Percentiles rank a stretch among this genome's conserved stretches.
Conservation (phyloP, 768 basidiomycete genomes). For the Suillus tomentosus region DNA sequence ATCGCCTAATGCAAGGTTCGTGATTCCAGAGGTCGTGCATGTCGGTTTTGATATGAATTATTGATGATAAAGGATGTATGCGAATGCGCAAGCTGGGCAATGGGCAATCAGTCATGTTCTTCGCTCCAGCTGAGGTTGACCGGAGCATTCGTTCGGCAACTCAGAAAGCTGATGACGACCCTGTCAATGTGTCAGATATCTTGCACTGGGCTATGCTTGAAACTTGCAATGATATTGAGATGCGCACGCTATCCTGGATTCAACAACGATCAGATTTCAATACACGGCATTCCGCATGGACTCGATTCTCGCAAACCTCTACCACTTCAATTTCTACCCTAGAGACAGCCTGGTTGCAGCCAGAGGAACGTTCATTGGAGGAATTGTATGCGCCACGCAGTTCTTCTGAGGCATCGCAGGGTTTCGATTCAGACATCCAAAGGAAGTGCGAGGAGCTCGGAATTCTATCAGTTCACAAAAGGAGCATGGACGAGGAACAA, state of each 20-base stretch:
- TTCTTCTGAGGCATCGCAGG: neutral
- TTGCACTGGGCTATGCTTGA: conserved; percentile 47
- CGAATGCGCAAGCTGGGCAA: conserved; percentile 51
- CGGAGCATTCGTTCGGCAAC: conserved; percentile 33
- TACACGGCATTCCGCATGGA: conserved; percentile 23
- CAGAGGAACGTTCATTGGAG: conserved; percentile 41
- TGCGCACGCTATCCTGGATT: conserved; percentile 42
- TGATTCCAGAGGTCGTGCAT: neutral
- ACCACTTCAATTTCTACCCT: conserved; percentile 6
- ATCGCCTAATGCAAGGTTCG: conserved; percentile 27
- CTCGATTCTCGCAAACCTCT: conserved; percentile 8
- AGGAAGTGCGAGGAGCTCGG: conserved; percentile 24
- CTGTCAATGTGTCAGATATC: conserved; percentile 32
- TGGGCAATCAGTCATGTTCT: conserved; percentile 49
- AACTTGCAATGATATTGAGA: conserved; percentile 45
- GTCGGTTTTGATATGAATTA: neutral
- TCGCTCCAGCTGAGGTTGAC: conserved; percentile 46
- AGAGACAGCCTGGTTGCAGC: conserved; percentile 39
- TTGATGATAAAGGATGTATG: conserved; percentile 45
- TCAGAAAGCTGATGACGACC: conserved; percentile 12
- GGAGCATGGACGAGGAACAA: conserved; percentile 47
- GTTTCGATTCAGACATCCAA: conserved; percentile 14
- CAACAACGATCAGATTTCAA: conserved; percentile 35
- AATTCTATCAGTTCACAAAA: conserved; percentile 18
- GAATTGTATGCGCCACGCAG: conserved; percentile 32